These are phyloP conservation scores for Ceriops tagal DNA, from an alignment of 345 rosid genomes.

Conservation along the genomic window DNA sequence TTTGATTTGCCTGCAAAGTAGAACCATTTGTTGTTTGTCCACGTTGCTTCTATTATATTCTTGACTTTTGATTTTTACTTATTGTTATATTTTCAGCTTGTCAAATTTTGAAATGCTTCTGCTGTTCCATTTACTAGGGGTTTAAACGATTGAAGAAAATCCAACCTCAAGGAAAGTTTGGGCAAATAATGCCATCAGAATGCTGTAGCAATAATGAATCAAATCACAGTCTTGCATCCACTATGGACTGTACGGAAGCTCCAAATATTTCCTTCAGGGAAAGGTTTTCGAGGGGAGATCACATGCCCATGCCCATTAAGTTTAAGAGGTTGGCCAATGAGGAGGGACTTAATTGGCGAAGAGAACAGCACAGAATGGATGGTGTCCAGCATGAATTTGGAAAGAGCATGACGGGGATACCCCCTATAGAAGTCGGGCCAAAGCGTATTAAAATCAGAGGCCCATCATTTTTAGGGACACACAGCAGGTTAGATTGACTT, in stretches of 20 bases:
- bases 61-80: neutral
- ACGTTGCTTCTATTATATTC: neutral
- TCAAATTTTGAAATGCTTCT: neutral
- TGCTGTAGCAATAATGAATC: slow-evolving; percentile 32
- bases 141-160: slow-evolving; percentile 59
- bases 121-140: slow-evolving; percentile 34
- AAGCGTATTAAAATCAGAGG: slow-evolving; percentile 66
- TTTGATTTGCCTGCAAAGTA: neutral
- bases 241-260: slow-evolving; percentile 26
- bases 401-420: slow-evolving; percentile 35
- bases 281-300: slow-evolving; percentile 33
- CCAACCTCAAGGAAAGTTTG: slow-evolving; percentile 37
- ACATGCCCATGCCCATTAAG: slow-evolving; percentile 44
- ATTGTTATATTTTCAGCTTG: neutral
- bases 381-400: slow-evolving; percentile 32
- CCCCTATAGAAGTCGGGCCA: slow-evolving; percentile 45
- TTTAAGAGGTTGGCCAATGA: slow-evolving; percentile 37
- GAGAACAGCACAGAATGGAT: slow-evolving; percentile 32
- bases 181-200: slow-evolving; percentile 28
- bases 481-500: slow-evolving; percentile 39
- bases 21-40: neutral
- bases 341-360: slow-evolving; percentile 31
- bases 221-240: slow-evolving; percentile 12
- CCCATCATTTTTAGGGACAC: slow-evolving; percentile 34
- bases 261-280: slow-evolving; percentile 28